Base-by-base conservation (phyloP, 805 yeast species). In the Sugiyamaella marilandica region DNA sequence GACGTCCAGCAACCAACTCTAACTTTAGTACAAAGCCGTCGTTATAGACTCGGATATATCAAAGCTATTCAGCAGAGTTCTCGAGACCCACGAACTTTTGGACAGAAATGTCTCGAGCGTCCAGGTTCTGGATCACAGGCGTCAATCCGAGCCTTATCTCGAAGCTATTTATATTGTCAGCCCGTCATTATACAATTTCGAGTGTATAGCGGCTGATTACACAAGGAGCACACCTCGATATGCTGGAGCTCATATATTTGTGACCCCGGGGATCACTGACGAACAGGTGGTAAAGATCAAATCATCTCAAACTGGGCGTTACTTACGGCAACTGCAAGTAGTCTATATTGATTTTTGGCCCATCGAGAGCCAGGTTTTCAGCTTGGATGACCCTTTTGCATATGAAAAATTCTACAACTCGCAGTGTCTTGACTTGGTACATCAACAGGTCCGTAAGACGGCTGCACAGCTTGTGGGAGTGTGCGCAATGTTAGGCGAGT, bases 101-200 rank as follows among this genome's bases (percentile, higher is more conserved):
- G 63, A 67, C 54, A 58, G 70, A 26, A 62, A 62, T 43, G 65
- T 66, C 19, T 66, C 72, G 54, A 82, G 87, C 11, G 56, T 59
- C 14, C 59, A 59, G 34, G 19, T 53, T 10, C 31, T 88, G 16
- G 92, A 85, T 59, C 73, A 78, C 24, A 72, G 70, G 41, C 75
- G 95, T 57, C 78, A 78, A 41, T 76, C 82, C 14, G 84, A 82
- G 65, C 68, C 79, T 1, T 81, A 83, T 16, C 75, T 87, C 44
- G 92, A 85, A 59, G 97, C 90, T 5, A 72, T 94, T 9, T 94
- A 94, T 68, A 70, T 94, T 26, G 68, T 89, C 14, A 87, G 85
- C 48, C 90, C 95, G 0, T 69, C 82, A 4, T 69, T 71, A 34
- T 88, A 79, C 70, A 80, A 84, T 36, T 70, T 89, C 53, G 84